These are phyloP conservation scores for Fonsecaea monophora DNA, from an alignment of 2,329 filamentous ascomycete genomes.

Conservation along the genomic window DNA sequence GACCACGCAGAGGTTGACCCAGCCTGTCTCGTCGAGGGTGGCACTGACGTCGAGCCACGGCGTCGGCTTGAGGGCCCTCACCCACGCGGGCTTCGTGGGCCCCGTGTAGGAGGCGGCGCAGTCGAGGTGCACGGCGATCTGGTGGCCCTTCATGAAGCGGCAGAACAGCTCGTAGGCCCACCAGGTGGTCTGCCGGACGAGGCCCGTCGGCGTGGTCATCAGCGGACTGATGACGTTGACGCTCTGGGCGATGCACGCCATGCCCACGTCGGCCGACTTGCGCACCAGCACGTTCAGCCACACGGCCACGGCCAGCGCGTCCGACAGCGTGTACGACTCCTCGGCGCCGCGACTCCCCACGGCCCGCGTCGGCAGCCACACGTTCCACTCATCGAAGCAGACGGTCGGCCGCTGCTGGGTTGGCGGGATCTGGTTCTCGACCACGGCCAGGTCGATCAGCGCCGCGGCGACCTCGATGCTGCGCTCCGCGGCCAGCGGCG, in stretches of 20 bases:
- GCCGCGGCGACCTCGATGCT: slow-evolving; percentile 73
- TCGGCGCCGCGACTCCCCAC: slow-evolving; percentile 75
- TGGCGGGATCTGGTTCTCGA: slow-evolving; percentile 62
- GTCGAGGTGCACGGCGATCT: slow-evolving; percentile 69
- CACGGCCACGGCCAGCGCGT: slow-evolving; percentile 75
- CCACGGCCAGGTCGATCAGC: slow-evolving; percentile 76
- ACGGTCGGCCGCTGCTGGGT: slow-evolving; percentile 70
- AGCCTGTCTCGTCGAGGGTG: slow-evolving; percentile 60
- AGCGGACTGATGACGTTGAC: slow-evolving; percentile 80
- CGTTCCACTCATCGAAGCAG: slow-evolving; percentile 87
- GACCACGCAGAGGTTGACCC: slow-evolving; percentile 72
- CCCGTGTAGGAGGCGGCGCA: slow-evolving; percentile 71
- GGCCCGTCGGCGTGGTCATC: slow-evolving; percentile 70
- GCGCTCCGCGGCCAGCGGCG: slow-evolving; percentile 73
- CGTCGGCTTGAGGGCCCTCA: slow-evolving; percentile 63
- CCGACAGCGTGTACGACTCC: slow-evolving; percentile 75
- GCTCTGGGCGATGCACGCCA: slow-evolving; percentile 79
- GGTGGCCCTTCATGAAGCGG: slow-evolving; percentile 75
- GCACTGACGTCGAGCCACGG: slow-evolving; percentile 62
- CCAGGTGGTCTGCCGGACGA: slow-evolving; percentile 76
- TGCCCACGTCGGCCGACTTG: slow-evolving; percentile 72
- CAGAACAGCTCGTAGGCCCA: slow-evolving; percentile 75
- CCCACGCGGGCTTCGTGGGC: slow-evolving; percentile 50
- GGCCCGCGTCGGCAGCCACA: slow-evolving; percentile 76
- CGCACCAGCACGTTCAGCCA: slow-evolving; percentile 80